Percentiles rank a stretch among this genome's conserved stretches.
Conservation (phyloP, 139 green algal species). For the Chlorella sp. region DNA sequence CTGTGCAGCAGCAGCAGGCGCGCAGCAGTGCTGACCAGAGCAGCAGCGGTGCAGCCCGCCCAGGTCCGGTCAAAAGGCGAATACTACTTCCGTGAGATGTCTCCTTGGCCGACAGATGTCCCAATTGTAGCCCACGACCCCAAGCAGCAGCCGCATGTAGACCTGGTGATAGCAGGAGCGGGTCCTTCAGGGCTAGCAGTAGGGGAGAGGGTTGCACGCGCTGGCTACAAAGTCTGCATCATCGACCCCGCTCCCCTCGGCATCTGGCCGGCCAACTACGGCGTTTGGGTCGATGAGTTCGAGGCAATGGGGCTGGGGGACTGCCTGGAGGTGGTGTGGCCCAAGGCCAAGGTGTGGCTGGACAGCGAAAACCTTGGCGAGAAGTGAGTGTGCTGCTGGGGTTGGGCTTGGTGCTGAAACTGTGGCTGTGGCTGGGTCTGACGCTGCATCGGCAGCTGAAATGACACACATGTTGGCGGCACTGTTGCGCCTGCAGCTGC, state of each 20-base stretch:
- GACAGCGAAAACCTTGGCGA: constrained; percentile 43
- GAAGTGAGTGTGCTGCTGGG: constrained; percentile 30
- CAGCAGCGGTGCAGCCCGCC: too few species aligned
- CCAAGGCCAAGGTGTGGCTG: constrained; percentile 80
- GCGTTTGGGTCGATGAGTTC: constrained; percentile 98
- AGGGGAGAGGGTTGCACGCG: constrained; percentile 42
- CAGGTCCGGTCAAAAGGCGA: too few species aligned
- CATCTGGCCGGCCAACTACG: constrained; percentile 97
- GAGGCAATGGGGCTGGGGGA: constrained; percentile 84
- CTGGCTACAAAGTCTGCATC: constrained; percentile 70
- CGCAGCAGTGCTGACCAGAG: too few species aligned
- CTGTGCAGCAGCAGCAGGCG: too few species aligned
- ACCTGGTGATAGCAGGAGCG: constrained; percentile 85
- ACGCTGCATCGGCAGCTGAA: not conserved
- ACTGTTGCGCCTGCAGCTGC: not conserved
- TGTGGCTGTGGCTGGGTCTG: not conserved
- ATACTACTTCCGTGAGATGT: constrained; percentile 19
- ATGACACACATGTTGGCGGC: not conserved
- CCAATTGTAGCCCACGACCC: constrained; percentile 19
- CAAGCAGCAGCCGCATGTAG: constrained; percentile 41
- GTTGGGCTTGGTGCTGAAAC: not conserved
- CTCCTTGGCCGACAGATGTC: constrained; percentile 27
- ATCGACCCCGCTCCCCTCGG: constrained; percentile 76
- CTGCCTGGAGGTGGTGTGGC: constrained; percentile 81
- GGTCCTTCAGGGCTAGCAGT: constrained; percentile 83